A percentile compares a stretch with the other conserved stretches of the same genome.
phyloP scores from a whole-genome alignment of 1,284 basidiomycete species.

The Trichosporon coremiiforme region DNA sequence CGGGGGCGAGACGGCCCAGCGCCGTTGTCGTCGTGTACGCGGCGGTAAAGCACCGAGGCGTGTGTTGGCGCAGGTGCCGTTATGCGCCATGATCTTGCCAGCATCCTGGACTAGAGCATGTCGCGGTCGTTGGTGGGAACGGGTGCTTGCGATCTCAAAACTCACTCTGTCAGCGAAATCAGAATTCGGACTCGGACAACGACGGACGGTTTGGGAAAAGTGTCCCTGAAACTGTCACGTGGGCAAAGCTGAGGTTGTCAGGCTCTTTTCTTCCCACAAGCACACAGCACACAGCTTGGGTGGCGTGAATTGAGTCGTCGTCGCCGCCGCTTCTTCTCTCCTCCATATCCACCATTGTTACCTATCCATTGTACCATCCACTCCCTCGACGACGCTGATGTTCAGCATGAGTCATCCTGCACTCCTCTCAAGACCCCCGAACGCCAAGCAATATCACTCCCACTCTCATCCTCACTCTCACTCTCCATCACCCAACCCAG shows the following conservation, averaged over 20 bases:
- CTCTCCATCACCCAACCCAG: conserved; percentile 1
- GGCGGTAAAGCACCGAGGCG: not conserved
- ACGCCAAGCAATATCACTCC: conserved; percentile 5
- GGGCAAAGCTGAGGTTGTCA: not conserved
- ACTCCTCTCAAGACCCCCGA: conserved; percentile 16
- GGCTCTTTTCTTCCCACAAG: not conserved
- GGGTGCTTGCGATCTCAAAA: conserved; percentile 1
- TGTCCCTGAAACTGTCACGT: conserved; percentile 15
- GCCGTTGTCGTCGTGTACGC: conserved; percentile 10
- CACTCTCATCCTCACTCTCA: conserved; percentile 9
- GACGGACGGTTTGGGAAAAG: conserved; percentile 16
- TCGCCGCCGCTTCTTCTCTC: not conserved
- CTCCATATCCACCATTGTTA: conserved; percentile 9
- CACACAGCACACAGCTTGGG: not conserved
- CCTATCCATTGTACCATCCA: conserved; percentile 13
- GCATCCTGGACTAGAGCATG: conserved; percentile 18
- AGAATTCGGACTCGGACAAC: conserved; percentile 12
- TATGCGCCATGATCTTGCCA: conserved; percentile 19
- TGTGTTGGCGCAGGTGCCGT: conserved; percentile 17
- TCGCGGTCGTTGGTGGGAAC: not conserved
- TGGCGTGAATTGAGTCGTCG: conserved; percentile 14
- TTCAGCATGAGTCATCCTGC: conserved; percentile 13
- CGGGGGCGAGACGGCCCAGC: conserved; percentile 12
- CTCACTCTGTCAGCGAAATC: not conserved
- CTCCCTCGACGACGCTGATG: conserved; percentile 12